A percentile compares a stretch with the other conserved stretches of the same genome.
These are phyloP conservation scores for Allium sativum DNA, from an alignment of 106 monocot species.

Conservation along the genomic window DNA sequence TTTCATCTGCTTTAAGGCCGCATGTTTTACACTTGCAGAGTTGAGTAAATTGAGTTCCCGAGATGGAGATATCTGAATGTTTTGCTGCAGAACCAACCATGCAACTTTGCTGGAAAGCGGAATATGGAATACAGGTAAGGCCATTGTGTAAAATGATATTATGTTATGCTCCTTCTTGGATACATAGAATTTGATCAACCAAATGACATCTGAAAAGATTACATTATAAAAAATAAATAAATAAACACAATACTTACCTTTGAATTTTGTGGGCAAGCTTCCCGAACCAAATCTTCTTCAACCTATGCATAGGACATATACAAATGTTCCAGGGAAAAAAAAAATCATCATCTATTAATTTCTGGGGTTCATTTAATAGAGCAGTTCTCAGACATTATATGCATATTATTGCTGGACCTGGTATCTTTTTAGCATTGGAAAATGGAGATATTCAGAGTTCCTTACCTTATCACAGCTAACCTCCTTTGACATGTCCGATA, in stretches of 20 bases:
- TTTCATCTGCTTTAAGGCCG: conserved; percentile 28
- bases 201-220: background rate
- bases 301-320: conserved; percentile 12
- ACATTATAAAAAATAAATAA: background rate
- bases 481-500: conserved; percentile 36
- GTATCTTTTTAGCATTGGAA: background rate
- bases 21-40: conserved; percentile 48
- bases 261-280: conserved; percentile 17
- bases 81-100: conserved; percentile 12
- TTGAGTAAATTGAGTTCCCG: conserved; percentile 28
- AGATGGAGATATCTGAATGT: conserved; percentile 37
- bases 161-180: too few species aligned
- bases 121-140: background rate
- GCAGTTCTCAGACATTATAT: too few species aligned
- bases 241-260: conserved; percentile 19
- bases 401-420: background rate
- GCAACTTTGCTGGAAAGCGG: conserved; percentile 18
- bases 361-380: too few species aligned
- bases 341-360: background rate
- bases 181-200: too few species aligned
- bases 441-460: background rate
- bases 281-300: conserved; percentile 19
- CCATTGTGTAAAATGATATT: background rate
- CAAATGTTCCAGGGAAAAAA: background rate
- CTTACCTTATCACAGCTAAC: conserved; percentile 41